These are phyloP conservation scores for Endoconidiophora laricicola DNA, from an alignment of 2,329 filamentous ascomycete species.

Conservation along the genomic window DNA sequence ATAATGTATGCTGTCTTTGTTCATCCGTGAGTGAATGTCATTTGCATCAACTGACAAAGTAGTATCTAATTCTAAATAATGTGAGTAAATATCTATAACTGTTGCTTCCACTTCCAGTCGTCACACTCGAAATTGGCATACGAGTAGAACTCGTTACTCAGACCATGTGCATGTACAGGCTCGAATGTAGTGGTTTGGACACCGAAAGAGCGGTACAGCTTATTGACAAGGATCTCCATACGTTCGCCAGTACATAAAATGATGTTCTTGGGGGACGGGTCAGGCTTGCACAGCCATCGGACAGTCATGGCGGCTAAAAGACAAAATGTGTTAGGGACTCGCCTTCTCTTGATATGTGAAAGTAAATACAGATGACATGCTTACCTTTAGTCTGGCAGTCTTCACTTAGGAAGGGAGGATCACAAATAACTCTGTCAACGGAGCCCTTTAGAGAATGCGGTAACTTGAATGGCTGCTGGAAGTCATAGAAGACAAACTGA, in stretches of 20 bases:
- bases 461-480: slow-evolving; percentile 48
- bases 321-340: neutral
- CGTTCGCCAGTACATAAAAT: slow-evolving; percentile 65
- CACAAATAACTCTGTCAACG: slow-evolving; percentile 54
- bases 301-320: slow-evolving; percentile 52
- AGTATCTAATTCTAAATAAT: slow-evolving; percentile 5
- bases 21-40: neutral
- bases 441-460: slow-evolving; percentile 45
- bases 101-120: slow-evolving; percentile 29
- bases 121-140: slow-evolving; percentile 61
- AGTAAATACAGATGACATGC: slow-evolving; percentile 12
- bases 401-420: slow-evolving; percentile 64
- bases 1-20: neutral
- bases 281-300: slow-evolving; percentile 47
- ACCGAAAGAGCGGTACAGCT: slow-evolving; percentile 49
- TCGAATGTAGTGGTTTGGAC: slow-evolving; percentile 50
- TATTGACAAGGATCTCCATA: slow-evolving; percentile 47
- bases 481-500: slow-evolving; percentile 63
- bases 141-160: slow-evolving; percentile 69
- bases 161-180: slow-evolving; percentile 49
- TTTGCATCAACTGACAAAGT: neutral
- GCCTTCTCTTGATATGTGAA: neutral
- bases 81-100: slow-evolving; percentile 2
- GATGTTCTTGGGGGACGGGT: slow-evolving; percentile 23
- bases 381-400: slow-evolving; percentile 67